These are phyloP conservation scores for Flueggea neowawraea DNA, from an alignment of 441 rosid species.

Conservation along the genomic window DNA sequence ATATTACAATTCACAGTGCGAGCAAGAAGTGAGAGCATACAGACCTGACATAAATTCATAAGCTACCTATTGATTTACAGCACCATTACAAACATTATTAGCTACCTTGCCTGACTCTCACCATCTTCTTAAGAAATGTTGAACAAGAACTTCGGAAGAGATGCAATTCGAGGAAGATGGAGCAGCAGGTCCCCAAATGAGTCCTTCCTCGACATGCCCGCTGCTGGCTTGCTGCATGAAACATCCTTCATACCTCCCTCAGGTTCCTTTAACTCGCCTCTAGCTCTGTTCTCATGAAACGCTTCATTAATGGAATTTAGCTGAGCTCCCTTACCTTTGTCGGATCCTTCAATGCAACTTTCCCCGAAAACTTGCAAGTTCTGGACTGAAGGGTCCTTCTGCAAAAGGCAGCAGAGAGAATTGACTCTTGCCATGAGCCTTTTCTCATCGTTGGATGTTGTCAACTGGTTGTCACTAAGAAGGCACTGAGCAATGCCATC, in stretches of 20 bases:
- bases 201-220: conserved; percentile 90
- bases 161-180: conserved; percentile 88
- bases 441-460: conserved; percentile 80
- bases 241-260: conserved; percentile 43
- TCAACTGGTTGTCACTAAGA: conserved; percentile 72
- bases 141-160: conserved; percentile 88
- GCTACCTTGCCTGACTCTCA: conserved; percentile 48
- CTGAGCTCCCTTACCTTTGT: conserved; percentile 35
- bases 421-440: conserved; percentile 95
- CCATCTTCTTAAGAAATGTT: conserved; percentile 82
- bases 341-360: conserved; percentile 23
- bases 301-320: conserved; percentile 27
- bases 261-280: conserved; percentile 24
- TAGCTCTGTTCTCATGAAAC: conserved; percentile 24
- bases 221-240: conserved; percentile 53
- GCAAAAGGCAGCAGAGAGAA: conserved; percentile 92
- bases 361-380: conserved; percentile 54
- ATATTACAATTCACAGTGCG: not conserved
- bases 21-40: not conserved
- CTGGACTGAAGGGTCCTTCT: conserved; percentile 57
- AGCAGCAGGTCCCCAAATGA: conserved; percentile 81
- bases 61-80: too few relatives aligned
- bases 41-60: too few relatives aligned
- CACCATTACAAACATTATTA: not conserved
- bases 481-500: conserved; percentile 82